phyloP scores from a whole-genome alignment of 345 rosid genomes.

The Zanthoxylum bungeanum region DNA sequence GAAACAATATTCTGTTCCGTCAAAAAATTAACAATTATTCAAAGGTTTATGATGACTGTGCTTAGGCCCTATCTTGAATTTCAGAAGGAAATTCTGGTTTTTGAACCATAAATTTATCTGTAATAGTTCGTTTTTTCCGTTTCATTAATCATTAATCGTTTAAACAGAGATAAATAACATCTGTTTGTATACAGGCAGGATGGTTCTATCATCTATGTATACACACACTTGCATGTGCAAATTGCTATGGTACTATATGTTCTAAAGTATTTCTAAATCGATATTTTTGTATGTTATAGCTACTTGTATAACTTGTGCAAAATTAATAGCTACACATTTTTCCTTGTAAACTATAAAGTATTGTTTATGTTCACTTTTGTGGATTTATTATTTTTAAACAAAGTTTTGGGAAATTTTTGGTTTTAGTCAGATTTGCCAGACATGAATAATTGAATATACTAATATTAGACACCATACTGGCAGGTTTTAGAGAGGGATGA shows the following conservation, averaged over 20 bases:
- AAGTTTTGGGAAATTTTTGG: neutral
- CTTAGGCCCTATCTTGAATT: no score
- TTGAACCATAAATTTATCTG: neutral
- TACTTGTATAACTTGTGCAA: neutral
- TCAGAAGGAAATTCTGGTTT: neutral
- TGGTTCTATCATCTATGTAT: neutral
- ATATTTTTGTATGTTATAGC: neutral
- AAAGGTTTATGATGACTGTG: no score
- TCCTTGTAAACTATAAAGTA: neutral
- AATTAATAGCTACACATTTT: neutral
- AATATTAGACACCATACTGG: constrained; percentile 16
- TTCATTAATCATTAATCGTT: neutral
- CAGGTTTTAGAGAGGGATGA: constrained; percentile 88
- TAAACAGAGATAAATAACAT: neutral
- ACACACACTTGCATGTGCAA: neutral
- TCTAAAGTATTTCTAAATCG: neutral
- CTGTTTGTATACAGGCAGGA: neutral
- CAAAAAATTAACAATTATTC: neutral
- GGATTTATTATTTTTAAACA: neutral
- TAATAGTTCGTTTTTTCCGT: neutral
- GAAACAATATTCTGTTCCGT: neutral
- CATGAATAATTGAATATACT: neutral
- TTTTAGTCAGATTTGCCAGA: neutral
- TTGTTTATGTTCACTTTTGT: neutral
- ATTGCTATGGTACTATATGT: neutral